Evolutionary conservation across 768 basidiomycete genomes (phyloP).

Genomic region (Neoboletus subvelutipes): DNA sequence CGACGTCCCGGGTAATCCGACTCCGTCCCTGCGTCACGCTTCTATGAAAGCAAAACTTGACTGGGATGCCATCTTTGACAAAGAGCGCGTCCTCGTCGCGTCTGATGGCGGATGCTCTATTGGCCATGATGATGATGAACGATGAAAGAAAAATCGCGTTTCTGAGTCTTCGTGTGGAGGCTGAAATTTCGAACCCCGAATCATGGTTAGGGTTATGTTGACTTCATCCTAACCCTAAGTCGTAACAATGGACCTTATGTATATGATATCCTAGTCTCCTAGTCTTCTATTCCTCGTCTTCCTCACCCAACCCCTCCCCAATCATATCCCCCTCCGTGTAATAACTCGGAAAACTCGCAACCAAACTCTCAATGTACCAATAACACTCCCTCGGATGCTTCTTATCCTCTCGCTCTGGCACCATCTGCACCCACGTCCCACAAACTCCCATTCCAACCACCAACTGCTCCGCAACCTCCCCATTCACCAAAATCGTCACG

Average conservation of each 20-base stretch:
- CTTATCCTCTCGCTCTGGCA: constrained; percentile 8
- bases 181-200: constrained; percentile 30
- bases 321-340: constrained; percentile 27
- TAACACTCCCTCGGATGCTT: constrained; percentile 28
- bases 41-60: constrained; percentile 29
- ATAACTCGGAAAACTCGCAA: constrained; percentile 52
- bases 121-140: background rate
- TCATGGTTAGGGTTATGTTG: constrained; percentile 28
- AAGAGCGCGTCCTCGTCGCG: constrained; percentile 19
- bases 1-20: constrained; percentile 20
- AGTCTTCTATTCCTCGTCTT: too few species aligned
- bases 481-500: constrained; percentile 31
- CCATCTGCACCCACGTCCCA: constrained; percentile 38
- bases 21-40: constrained; percentile 25
- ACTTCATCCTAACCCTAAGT: constrained; percentile 15
- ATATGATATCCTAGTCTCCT: background rate
- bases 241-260: background rate
- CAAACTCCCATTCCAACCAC: constrained; percentile 33
- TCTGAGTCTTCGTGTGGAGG: background rate
- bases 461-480: constrained; percentile 12
- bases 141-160: background rate
- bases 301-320: background rate
- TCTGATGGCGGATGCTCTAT: background rate
- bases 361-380: constrained; percentile 60
- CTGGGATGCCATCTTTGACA: constrained; percentile 18